Base-by-base conservation (phyloP, 2,329 filamentous ascomycete genomes). In the Fusarium newnesense region DNA sequence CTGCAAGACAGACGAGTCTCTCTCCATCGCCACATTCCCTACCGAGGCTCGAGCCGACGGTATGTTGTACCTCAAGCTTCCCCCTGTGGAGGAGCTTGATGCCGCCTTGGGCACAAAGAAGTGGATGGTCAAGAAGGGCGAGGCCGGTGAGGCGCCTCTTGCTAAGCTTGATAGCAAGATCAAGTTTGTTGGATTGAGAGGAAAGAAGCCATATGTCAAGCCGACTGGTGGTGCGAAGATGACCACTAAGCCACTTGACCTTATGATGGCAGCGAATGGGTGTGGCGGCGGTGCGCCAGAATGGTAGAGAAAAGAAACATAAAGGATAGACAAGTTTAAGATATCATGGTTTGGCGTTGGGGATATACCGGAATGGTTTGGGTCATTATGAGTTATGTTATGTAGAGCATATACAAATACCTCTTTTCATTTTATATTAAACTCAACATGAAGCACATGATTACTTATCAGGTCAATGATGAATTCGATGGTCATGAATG, bases 11-110 rank as follows among this genome's bases (percentile, higher is more conserved):
- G 94, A 97, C 80, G 86, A 88, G 39, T 86, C 86, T 26, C 87
- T 96, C 72, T 94, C 91, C 75, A 95, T 97, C 77, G 94, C 94
- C 7, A 95, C 92, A 0, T 97, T 97, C 81, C 88, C 89, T 0
- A 90, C 90, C 9, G 93, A 97, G 81, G 92, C 92, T 79, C 85
- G 94, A 16, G 64, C 73, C 4, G 94, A 96, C 80, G 94, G 93
- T 0, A 89, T 90, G 87, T 87, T 97, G 6, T 96, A 96, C 81
- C 82, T 97, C 70, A 92, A 92, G 82, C 85, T 97, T 34, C 95
- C 95, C 26, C 92, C 94, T 1, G 87, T 95, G 0, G 91, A 92
- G 60, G 95, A 97, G 83, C 85, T 97, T 49, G 95, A 97, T 80
- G 87, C 87, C 2, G 88, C 94, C 63, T 84, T 97, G 34, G 94